Conservation (phyloP, 139 green algal species). For the Picochlorum sp. region DNA sequence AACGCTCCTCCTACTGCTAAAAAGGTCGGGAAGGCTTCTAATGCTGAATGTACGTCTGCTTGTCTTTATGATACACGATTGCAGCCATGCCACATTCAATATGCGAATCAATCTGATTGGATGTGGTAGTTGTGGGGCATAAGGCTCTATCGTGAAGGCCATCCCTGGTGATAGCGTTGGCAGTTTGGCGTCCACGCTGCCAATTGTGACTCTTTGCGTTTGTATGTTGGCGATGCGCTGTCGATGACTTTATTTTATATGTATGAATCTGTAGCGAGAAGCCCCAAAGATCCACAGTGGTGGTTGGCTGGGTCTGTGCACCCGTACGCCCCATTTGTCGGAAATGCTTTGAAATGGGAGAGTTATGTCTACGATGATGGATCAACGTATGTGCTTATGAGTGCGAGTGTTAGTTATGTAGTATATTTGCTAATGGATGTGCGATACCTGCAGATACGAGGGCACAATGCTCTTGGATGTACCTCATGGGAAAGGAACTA, state of each 20-base stretch:
- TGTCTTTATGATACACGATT: neutral
- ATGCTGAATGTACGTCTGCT: constrained; percentile 6
- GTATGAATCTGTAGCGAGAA: neutral
- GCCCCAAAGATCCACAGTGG: constrained; percentile 50
- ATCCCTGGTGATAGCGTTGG: no score
- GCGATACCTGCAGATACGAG: constrained; percentile 64
- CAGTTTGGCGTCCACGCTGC: no score
- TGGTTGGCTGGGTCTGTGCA: constrained; percentile 58
- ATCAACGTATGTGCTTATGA: constrained; percentile 63
- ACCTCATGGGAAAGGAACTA: constrained; percentile 72
- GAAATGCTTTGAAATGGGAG: constrained; percentile 77
- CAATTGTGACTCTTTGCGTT: no score
- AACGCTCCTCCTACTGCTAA: constrained; percentile 4
- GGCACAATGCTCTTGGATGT: constrained; percentile 62
- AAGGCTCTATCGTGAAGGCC: no score
- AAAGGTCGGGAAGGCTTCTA: constrained; percentile 9
- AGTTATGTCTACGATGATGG: constrained; percentile 81
- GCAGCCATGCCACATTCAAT: no score
- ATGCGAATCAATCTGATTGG: no score
- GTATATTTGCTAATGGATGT: neutral
- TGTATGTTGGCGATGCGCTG: no score
- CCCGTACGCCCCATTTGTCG: constrained; percentile 75
- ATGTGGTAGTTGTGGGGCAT: no score
- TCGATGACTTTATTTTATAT: neutral
- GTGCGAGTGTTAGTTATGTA: neutral